Evolutionary conservation across 2,329 filamentous ascomycete genomes (phyloP).

Genomic region (Pyricularia sp.): DNA sequence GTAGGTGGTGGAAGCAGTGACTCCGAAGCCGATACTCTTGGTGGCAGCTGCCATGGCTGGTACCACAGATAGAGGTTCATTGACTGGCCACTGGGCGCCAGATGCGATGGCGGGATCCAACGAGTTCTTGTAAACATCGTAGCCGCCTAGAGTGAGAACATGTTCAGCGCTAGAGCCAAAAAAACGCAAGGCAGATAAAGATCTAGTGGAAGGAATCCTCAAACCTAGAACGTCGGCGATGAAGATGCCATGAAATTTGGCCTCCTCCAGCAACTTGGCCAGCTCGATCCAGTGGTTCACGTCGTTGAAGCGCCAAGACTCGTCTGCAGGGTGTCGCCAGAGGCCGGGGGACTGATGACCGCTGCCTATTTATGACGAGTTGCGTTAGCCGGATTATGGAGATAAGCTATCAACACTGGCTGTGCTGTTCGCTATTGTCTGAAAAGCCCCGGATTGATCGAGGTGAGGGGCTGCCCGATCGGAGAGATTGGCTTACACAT

Average conservation of each 20-base stretch:
- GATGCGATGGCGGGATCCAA: background rate
- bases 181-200: background rate
- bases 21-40: background rate
- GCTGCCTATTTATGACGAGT: conserved; percentile 13
- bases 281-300: conserved; percentile 48
- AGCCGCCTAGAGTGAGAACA: background rate
- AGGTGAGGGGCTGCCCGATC: background rate
- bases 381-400: background rate
- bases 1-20: conserved; percentile 52
- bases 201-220: background rate
- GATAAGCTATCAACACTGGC: background rate
- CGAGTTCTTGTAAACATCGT: background rate
- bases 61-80: background rate
- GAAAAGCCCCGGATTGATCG: background rate
- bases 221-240: conserved; percentile 48
- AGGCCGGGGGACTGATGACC: conserved; percentile 34
- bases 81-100: background rate
- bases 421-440: background rate
- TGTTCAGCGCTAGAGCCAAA: background rate
- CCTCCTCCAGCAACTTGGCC: conserved; percentile 44
- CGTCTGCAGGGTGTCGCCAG: conserved; percentile 51
- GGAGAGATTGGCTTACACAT: conserved; percentile 8
- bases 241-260: conserved; percentile 54
- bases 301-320: conserved; percentile 47
- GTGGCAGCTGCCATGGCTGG: background rate